Percentiles rank a stretch among this genome's conserved stretches.
Evolutionary conservation across 2,329 filamentous ascomycete genomes (phyloP).

Genomic region (Plectosphaerella sp.): DNA sequence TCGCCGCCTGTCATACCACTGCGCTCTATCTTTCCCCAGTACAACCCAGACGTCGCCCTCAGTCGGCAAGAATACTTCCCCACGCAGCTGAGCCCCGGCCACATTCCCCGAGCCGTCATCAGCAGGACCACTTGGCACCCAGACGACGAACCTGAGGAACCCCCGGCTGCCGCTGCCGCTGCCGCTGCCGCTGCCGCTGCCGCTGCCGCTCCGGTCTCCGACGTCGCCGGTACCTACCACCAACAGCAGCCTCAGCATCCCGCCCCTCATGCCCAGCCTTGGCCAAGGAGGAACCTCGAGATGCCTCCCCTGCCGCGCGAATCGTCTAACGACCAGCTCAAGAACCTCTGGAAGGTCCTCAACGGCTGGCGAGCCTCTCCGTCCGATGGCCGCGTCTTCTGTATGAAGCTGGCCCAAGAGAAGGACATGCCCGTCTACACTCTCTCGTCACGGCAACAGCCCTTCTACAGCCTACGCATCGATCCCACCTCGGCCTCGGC

Average conservation of each 20-base stretch:
- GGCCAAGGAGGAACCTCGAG: conserved; percentile 23
- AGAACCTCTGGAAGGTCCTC: conserved; percentile 62
- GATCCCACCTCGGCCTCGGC: conserved; percentile 61
- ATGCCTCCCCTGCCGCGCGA: conserved; percentile 43
- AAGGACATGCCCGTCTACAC: conserved; percentile 62
- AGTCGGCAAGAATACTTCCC: conserved; percentile 68
- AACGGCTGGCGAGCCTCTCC: conserved; percentile 65
- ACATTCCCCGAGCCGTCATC: conserved; percentile 60
- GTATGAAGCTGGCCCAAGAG: conserved; percentile 51
- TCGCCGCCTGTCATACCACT: conserved; percentile 32
- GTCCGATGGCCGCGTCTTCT: conserved; percentile 55
- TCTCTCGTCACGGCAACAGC: conserved; percentile 55
- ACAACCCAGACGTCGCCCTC: conserved; percentile 63
- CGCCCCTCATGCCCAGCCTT: conserved; percentile 17
- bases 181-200: too few species aligned
- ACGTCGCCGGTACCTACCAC: conserved; percentile 13
- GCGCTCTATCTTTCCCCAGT: conserved; percentile 72
- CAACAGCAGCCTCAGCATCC: conserved; percentile 11
- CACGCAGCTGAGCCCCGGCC: conserved; percentile 58
- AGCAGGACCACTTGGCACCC: conserved; percentile 60
- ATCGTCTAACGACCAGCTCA: conserved; percentile 57
- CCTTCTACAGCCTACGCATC: conserved; percentile 63
- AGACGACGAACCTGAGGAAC: conserved; percentile 17
- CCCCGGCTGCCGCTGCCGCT: conserved; percentile 13
- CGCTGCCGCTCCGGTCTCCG: conserved; percentile 9